Evolutionary conservation across 768 basidiomycete genomes (phyloP).

Genomic region (Mrakia gelida): DNA sequence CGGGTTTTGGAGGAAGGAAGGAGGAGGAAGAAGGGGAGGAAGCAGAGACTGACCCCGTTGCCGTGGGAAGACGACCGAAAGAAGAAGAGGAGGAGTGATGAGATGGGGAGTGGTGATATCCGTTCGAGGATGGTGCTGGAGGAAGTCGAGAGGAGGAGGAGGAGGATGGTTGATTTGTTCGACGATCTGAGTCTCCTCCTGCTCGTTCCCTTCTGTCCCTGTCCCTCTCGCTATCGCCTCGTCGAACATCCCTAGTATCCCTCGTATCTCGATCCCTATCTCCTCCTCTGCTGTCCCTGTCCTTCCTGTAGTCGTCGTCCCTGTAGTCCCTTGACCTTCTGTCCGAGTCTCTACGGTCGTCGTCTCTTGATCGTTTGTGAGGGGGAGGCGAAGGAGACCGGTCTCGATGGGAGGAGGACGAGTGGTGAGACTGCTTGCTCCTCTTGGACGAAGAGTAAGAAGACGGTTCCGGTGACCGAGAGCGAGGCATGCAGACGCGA

Average conservation of each 20-base stretch:
- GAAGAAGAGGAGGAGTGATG: background rate
- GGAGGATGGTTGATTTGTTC: background rate
- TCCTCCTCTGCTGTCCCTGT: background rate
- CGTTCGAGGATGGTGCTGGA: background rate
- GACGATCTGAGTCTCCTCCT: background rate
- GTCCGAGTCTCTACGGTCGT: conserved; percentile 13
- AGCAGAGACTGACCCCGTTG: conserved; percentile 5
- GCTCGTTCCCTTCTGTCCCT: conserved; percentile 13
- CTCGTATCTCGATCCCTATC: conserved; percentile 19
- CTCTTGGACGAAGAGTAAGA: conserved; percentile 20
- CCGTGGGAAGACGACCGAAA: background rate
- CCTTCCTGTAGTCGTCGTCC: conserved; percentile 21
- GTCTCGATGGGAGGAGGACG: conserved; percentile 7
- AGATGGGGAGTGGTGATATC: background rate
- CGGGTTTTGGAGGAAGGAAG: conserved; percentile 6
- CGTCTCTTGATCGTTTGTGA: background rate
- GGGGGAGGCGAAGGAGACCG: conserved; percentile 9
- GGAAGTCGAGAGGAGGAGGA: conserved; percentile 17
- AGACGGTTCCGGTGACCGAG: conserved; percentile 22
- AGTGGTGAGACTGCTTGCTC: conserved; percentile 12
- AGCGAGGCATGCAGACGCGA: conserved; percentile 12
- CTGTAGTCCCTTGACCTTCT: background rate
- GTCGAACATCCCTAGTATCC: background rate
- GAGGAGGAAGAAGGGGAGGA: conserved; percentile 6
- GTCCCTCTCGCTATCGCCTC: conserved; percentile 13